These are phyloP conservation scores for Xylogone sp. DNA, from an alignment of 2,329 filamentous ascomycete species.

Conservation along the genomic window DNA sequence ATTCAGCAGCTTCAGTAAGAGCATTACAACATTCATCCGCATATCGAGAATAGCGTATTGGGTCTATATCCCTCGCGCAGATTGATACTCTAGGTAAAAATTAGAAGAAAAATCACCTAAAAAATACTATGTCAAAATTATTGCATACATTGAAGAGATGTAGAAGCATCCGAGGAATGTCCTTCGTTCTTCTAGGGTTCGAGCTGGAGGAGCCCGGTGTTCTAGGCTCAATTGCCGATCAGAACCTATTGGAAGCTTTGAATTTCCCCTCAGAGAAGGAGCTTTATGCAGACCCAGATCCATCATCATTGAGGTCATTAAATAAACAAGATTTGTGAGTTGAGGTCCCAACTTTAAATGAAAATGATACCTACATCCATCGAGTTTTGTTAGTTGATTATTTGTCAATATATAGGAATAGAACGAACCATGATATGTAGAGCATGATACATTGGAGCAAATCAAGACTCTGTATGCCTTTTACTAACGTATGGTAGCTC, in stretches of 20 bases:
- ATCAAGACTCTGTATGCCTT: slow-evolving; percentile 18
- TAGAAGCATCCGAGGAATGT: slow-evolving; percentile 4
- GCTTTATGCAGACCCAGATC: slow-evolving; percentile 2
- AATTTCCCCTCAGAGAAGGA: neutral
- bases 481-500: slow-evolving; percentile 11
- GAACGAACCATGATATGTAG: slow-evolving; percentile 18
- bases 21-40: neutral
- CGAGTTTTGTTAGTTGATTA: neutral
- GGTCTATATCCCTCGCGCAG: slow-evolving; percentile 3
- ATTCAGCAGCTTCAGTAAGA: slow-evolving; percentile 1
- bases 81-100: slow-evolving; percentile 4
- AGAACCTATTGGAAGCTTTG: neutral
- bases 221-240: neutral
- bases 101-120: too few species aligned
- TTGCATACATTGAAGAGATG: slow-evolving; percentile 2
- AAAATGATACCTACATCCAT: slow-evolving; percentile 4
- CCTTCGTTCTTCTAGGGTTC: slow-evolving; percentile 3
- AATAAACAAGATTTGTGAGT: slow-evolving; percentile 3
- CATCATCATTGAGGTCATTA: slow-evolving; percentile 2
- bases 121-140: neutral
- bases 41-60: slow-evolving; percentile 1
- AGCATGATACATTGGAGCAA: slow-evolving; percentile 19
- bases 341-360: slow-evolving; percentile 3
- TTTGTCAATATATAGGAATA: neutral
- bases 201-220: neutral